These are phyloP conservation scores for Brassica incana DNA, from an alignment of 345 rosid species.

Conservation along the genomic window DNA sequence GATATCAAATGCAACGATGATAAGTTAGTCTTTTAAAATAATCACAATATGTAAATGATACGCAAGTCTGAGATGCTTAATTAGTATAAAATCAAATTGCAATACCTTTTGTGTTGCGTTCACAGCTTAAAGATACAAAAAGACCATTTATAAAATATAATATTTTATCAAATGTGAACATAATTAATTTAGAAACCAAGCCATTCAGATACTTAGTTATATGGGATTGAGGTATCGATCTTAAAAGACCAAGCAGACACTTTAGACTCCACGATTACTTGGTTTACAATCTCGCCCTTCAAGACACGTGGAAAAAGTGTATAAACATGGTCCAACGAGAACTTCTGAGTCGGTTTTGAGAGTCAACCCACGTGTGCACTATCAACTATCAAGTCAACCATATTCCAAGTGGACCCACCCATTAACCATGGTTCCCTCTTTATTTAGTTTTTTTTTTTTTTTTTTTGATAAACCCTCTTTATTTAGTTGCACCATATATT, in stretches of 20 bases:
- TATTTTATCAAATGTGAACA: not conserved
- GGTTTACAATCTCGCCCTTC: not conserved
- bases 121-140: slow-evolving; percentile 7
- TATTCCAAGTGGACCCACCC: slow-evolving; percentile 23
- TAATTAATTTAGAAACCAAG: not conserved
- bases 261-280: not conserved
- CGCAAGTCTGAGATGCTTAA: slow-evolving; percentile 3
- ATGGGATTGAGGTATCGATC: not conserved
- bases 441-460: not conserved
- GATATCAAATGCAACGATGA: not conserved
- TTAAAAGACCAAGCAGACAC: slow-evolving; percentile 5
- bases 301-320: not conserved
- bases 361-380: slow-evolving; percentile 41
- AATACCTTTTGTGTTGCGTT: slow-evolving; percentile 11
- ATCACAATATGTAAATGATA: not conserved
- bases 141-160: not conserved
- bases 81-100: not conserved
- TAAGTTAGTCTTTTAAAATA: not conserved
- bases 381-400: slow-evolving; percentile 14
- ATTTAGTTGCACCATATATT: slow-evolving; percentile 15
- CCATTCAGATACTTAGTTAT: not conserved
- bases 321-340: slow-evolving; percentile 22
- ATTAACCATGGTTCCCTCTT: slow-evolving; percentile 18
- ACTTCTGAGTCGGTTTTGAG: slow-evolving; percentile 24
- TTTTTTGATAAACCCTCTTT: slow-evolving; percentile 1